Evolutionary conservation across 805 yeast species (phyloP).

Genomic region (Scheffersomyces stipitis): DNA sequence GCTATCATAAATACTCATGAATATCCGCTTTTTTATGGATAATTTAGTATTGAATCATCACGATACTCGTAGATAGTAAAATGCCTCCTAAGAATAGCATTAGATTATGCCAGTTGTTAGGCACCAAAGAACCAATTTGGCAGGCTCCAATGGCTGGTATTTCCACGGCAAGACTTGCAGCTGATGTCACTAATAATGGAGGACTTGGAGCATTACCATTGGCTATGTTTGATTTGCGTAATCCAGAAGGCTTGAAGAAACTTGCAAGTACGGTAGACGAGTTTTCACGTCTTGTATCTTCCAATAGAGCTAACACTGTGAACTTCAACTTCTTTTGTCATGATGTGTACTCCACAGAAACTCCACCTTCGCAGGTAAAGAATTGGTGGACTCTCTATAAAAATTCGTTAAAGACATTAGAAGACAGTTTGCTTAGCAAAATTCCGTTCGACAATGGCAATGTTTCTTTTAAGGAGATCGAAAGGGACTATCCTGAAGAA

Average conservation of each 20-base stretch:
- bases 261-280: constrained; percentile 10
- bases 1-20: too few species aligned
- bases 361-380: constrained; percentile 14
- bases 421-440: neutral
- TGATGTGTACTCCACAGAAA: constrained; percentile 18
- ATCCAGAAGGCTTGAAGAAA: constrained; percentile 13
- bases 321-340: constrained; percentile 52
- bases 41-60: too few species aligned
- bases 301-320: constrained; percentile 19
- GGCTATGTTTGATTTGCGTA: constrained; percentile 28
- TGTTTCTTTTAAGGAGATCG: constrained; percentile 31
- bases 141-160: constrained; percentile 67
- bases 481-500: constrained; percentile 13
- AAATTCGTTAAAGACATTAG: constrained; percentile 1
- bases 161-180: constrained; percentile 45
- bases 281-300: constrained; percentile 13
- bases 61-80: too few species aligned
- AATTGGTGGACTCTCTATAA: constrained; percentile 23
- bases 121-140: constrained; percentile 43
- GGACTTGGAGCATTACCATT: constrained; percentile 52
- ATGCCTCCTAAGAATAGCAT: constrained; percentile 2
- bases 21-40: too few species aligned
- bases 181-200: constrained; percentile 41
- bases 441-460: constrained; percentile 19
- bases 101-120: constrained; percentile 15